phyloP scores from a whole-genome alignment of 805 yeast species.

The Torulaspora gathmanii region DNA sequence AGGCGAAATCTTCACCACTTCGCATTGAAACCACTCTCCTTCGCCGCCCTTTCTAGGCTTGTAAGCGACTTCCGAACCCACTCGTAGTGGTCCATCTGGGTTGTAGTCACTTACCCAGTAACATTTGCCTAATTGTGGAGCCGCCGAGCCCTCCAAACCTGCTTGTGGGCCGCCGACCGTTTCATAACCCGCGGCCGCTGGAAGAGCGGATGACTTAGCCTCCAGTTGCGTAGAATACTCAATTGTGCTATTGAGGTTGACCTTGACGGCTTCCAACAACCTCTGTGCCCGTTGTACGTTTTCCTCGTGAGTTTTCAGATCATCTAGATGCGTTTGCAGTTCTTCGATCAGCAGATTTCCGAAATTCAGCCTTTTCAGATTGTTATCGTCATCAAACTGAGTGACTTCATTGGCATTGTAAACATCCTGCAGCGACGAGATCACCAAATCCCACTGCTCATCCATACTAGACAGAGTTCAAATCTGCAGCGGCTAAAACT shows the following conservation, averaged over 20 bases:
- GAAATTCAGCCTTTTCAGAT: slow-evolving; percentile 30
- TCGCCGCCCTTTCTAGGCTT: slow-evolving; percentile 62
- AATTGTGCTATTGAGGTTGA: slow-evolving; percentile 47
- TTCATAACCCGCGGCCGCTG: background rate
- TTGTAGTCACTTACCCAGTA: slow-evolving; percentile 52
- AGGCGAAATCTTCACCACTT: slow-evolving; percentile 67
- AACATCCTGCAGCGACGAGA: slow-evolving; percentile 63
- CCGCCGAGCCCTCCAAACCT: slow-evolving; percentile 15
- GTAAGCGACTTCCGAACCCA: slow-evolving; percentile 87
- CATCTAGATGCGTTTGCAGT: slow-evolving; percentile 39
- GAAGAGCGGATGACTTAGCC: slow-evolving; percentile 4
- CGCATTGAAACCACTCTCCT: slow-evolving; percentile 97
- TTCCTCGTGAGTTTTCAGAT: slow-evolving; percentile 48
- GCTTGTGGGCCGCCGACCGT: slow-evolving; percentile 15
- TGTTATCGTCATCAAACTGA: slow-evolving; percentile 43
- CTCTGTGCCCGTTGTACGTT: slow-evolving; percentile 51
- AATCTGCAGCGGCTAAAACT: background rate
- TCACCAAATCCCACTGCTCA: slow-evolving; percentile 64
- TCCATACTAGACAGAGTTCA: slow-evolving; percentile 36
- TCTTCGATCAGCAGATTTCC: slow-evolving; percentile 38
- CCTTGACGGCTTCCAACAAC: slow-evolving; percentile 39
- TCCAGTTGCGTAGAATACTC: slow-evolving; percentile 12
- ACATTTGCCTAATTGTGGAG: slow-evolving; percentile 40
- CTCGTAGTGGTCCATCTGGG: slow-evolving; percentile 50
- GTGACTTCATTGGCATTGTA: slow-evolving; percentile 56